Base-by-base conservation (phyloP, 2,329 filamentous ascomycete species). In the Annulohypoxylon truncatum region DNA sequence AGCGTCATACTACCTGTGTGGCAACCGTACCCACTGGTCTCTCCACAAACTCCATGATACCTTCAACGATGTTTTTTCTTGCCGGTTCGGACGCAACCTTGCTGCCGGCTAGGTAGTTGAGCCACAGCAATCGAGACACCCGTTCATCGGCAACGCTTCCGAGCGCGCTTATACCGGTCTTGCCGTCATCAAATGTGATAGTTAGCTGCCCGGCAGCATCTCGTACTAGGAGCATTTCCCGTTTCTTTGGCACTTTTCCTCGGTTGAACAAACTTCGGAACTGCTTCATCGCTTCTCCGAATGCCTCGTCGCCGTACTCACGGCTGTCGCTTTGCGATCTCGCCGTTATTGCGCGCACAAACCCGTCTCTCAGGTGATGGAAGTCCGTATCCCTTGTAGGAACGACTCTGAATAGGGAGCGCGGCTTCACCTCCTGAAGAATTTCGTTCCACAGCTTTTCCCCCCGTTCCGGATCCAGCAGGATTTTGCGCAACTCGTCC, bases 381-480 rank as follows among this genome's bases (percentile, higher is more conserved):
- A 97, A 98, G 79, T 98, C 94, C 15, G 96, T 99, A 79, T 96
- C 94, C 35, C 93, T 86, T n/a, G 93, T 94, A 0, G 96, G 96
- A 2, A 95, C 89, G 68, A 99, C 91, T 47, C 95, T 87, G 80
- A 97, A 89, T 0, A 90, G 87, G 24, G 90, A 95, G 58, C 93
- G 84, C n/a, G 95, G 87, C 0, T 88, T 85, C 2, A 87, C 84
- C 0, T 89, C 82, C 62, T 83, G 82, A 24, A 98, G 80, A 2
- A 97, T 83, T 12, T 85, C 81, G 44, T 89, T 85, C 94, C 94
- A 97, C 31, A 92, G 86, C 70, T 87, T 83, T 70, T 92, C 90
- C 68, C 92, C 90, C 70, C 87, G 82, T 28, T 83, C 82, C 0
- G 90, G 84, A 75, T 97, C 91, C 18, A 93, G 84, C 1, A 98